phyloP scores from a whole-genome alignment of 306 rosid species.

The Trifolium pratense region DNA sequence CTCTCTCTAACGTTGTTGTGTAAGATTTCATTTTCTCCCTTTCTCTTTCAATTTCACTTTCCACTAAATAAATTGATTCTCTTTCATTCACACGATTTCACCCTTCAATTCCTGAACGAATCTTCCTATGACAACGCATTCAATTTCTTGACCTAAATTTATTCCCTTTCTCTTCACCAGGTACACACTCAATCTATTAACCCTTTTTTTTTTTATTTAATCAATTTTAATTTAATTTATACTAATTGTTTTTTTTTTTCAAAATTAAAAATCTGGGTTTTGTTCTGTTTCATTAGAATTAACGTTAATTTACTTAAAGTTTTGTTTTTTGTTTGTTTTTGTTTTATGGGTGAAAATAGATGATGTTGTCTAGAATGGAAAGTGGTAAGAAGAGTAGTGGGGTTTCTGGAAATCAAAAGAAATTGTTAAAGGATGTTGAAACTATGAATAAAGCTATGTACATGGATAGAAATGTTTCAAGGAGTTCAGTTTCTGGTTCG shows the following conservation, averaged over 20 bases:
- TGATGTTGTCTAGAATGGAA: constrained; percentile 70
- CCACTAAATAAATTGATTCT: not conserved
- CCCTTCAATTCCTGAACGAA: constrained; percentile 39
- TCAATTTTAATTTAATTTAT: not conserved
- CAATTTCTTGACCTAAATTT: constrained; percentile 41
- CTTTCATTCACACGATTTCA: constrained; percentile 8
- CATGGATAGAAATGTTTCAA: constrained; percentile 52
- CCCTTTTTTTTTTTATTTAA: not conserved
- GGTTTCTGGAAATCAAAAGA: constrained; percentile 54
- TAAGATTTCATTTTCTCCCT: constrained; percentile 26
- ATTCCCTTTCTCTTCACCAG: constrained; percentile 40
- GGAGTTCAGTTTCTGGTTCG: constrained; percentile 46
- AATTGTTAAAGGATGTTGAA: constrained; percentile 78
- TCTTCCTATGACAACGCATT: constrained; percentile 38
- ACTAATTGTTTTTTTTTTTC: not conserved
- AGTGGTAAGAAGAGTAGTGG: constrained; percentile 65
- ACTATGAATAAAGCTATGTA: constrained; percentile 72
- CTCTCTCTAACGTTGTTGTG: not conserved
- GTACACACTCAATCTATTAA: constrained; percentile 49
- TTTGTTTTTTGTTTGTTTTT: not conserved
- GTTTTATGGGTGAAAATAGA: constrained; percentile 39
- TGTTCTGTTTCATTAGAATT: constrained; percentile 41
- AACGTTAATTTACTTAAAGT: constrained; percentile 10
- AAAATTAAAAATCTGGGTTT: not conserved
- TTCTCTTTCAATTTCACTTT: not conserved